Base-by-base conservation (phyloP, 2,329 filamentous ascomycete species). In the Aspergillus melleus region DNA sequence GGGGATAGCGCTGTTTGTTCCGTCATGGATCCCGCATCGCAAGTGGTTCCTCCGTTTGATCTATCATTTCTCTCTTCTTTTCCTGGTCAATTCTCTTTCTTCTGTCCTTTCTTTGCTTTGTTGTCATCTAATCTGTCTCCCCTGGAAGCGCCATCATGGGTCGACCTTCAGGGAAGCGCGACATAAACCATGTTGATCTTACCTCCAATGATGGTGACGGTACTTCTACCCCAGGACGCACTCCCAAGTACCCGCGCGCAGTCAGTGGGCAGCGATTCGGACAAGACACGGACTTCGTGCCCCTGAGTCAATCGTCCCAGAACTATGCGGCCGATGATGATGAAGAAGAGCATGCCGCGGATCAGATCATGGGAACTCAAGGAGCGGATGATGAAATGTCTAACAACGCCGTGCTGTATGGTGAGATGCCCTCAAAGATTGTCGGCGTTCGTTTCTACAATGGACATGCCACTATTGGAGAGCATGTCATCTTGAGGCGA, bases 371-470 rank as follows among this genome's bases (percentile, higher is more conserved):
- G 46, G 66, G 66, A 12, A 74, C 64, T 44, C 74, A 77, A 57
- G 72, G 68, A 22, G 57, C 57, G 8, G 74, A 78, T 61, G 76
- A 79, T 53, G 62, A 72, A n/a, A 68, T 72, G 2, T 66, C 73
- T 54, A 67, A 68, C 4, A 71, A 63, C 24, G 76, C 68, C 51
- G 68, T 76, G 47, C 72, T 76, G 20, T 80, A 80, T 60, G 77
- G 79, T 3, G 67, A 68, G 42, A 59, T 84, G 19, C 68, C 79
- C 19, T 80, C 79, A 19, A 87, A 86, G 57, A 85, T 88, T 53
- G 86, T 88, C 2, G 86, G 86, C 2, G 75, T 83, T 69, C 67
- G 82, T 77, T 90, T 85, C 70, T 91, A 91, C 71, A 75, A 74
- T 57, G 88, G 88, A 1, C 79, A 82, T 64, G 88, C 88, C 14